These are phyloP conservation scores for Penicillium sp. DNA, from an alignment of 2,329 filamentous ascomycete genomes.

Conservation along the genomic window DNA sequence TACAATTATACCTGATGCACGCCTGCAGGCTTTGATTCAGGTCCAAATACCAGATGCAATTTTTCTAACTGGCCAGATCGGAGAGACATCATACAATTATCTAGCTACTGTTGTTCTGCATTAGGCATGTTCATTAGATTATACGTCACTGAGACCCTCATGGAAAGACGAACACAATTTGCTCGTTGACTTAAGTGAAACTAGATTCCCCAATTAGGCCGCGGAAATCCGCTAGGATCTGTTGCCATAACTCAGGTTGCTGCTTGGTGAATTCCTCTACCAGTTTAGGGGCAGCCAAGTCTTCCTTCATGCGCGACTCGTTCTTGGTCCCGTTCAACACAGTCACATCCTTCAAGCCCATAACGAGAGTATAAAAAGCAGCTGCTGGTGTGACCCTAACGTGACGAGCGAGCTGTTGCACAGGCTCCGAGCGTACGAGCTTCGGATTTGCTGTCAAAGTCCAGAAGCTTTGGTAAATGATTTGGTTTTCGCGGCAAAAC, in stretches of 20 bases:
- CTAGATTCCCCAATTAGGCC: conserved; percentile 33
- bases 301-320: conserved; percentile 51
- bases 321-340: conserved; percentile 60
- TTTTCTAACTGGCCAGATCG: too few species aligned
- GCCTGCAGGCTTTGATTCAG: too few species aligned
- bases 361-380: conserved; percentile 58
- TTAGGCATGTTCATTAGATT: too few species aligned
- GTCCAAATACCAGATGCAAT: too few species aligned
- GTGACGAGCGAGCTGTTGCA: conserved; percentile 50
- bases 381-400: conserved; percentile 46
- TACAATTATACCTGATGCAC: too few species aligned
- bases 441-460: conserved; percentile 59
- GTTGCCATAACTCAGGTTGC: conserved; percentile 52
- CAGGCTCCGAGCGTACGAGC: conserved; percentile 49
- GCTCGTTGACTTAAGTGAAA: background rate
- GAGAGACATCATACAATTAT: too few species aligned
- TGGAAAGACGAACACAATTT: background rate
- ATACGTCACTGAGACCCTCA: too few species aligned
- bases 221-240: conserved; percentile 52
- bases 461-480: conserved; percentile 62
- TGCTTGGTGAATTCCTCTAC: conserved; percentile 47
- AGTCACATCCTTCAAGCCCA: conserved; percentile 51
- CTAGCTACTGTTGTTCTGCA: too few species aligned
- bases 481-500: conserved; percentile 53
- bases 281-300: conserved; percentile 47